These are phyloP conservation scores for Penicillium brevicompactum DNA, from an alignment of 2,329 filamentous ascomycete species.

Conservation along the genomic window DNA sequence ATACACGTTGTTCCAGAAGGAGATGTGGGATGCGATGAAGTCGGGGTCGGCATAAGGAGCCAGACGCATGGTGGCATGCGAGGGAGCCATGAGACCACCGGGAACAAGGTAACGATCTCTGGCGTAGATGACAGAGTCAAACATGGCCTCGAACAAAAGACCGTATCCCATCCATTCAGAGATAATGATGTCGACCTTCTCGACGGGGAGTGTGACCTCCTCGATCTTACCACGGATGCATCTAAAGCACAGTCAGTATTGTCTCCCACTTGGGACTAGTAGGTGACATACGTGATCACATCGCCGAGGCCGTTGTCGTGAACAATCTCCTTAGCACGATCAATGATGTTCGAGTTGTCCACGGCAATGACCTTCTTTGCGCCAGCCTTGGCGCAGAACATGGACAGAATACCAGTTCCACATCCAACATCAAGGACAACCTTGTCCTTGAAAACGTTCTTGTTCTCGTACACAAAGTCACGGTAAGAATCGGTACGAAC, in stretches of 20 bases:
- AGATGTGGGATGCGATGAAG: conserved; percentile 74
- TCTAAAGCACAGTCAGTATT: conserved; percentile 30
- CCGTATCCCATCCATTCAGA: conserved; percentile 99
- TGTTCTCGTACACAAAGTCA: conserved; percentile 93
- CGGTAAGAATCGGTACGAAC: conserved; percentile 89
- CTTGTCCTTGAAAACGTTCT: conserved; percentile 82
- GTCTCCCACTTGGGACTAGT: too few species aligned
- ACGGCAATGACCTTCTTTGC: conserved; percentile 86
- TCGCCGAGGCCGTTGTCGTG: conserved; percentile 75
- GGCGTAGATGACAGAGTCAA: conserved; percentile 86
- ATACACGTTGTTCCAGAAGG: conserved; percentile 91
- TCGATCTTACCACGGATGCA: conserved; percentile 85
- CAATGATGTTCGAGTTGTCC: conserved; percentile 87
- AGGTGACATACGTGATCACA: conserved; percentile 62
- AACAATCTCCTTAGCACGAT: conserved; percentile 82
- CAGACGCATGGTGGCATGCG: conserved; percentile 78
- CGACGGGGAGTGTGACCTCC: conserved; percentile 75
- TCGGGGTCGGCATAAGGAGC: conserved; percentile 78
- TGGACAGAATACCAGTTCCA: conserved; percentile 80
- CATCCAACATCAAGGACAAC: conserved; percentile 90
- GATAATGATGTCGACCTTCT: conserved; percentile 88
- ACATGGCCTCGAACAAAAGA: conserved; percentile 92
- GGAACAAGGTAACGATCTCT: conserved; percentile 82
- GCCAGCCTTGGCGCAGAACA: conserved; percentile 92
- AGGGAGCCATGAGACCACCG: conserved; percentile 82